Conservation (phyloP, 495 filamentous ascomycete genomes). For the Echria macrotheca region DNA sequence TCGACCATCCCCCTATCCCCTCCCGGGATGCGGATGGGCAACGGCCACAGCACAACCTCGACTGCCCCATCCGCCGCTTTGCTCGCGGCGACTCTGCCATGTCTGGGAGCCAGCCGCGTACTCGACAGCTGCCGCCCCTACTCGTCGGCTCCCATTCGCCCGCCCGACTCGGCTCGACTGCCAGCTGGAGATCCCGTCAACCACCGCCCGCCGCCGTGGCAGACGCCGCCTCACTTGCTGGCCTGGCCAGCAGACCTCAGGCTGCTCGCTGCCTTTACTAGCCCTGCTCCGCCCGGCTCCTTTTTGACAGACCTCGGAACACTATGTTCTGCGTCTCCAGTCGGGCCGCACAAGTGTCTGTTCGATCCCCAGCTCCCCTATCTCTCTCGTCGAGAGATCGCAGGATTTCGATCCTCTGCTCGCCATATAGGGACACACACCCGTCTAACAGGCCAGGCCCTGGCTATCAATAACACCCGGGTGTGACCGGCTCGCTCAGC, state of each 20-base stretch:
- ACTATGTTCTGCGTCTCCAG: neutral
- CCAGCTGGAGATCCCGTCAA: neutral
- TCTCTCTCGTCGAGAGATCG: neutral
- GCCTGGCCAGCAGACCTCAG: no score
- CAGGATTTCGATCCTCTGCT: neutral
- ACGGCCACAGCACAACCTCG: neutral
- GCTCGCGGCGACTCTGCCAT: no score
- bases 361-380: neutral
- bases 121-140: no score
- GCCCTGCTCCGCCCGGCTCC: neutral
- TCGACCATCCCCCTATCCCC: neutral
- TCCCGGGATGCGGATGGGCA: no score
- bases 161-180: no score
- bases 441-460: no score
- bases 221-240: neutral
- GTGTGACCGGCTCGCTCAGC: constrained; percentile 3
- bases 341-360: neutral
- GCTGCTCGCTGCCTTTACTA: neutral
- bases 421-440: no score
- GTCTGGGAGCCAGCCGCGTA: no score
- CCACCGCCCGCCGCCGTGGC: neutral
- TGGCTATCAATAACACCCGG: no score
- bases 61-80: no score
- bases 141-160: no score
- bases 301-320: neutral